Evolutionary conservation across 352 stramenopile genomes (phyloP).

Genomic region (Heterotrichella gracilis): DNA sequence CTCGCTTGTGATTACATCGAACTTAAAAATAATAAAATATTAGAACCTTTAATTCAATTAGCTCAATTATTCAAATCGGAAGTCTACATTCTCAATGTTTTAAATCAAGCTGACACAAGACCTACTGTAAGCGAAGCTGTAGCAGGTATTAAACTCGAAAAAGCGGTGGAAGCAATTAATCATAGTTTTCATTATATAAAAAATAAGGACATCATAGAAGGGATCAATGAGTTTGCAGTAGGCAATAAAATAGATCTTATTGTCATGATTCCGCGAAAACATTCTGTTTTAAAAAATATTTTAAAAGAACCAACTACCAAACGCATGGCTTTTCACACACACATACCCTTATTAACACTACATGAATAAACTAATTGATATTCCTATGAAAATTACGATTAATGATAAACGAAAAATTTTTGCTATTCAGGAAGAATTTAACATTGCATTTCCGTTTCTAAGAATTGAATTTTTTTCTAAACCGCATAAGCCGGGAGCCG

Average conservation of each 20-base stretch:
- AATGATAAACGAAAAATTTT: background rate
- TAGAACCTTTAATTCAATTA: background rate
- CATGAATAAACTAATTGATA: background rate
- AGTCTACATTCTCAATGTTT: background rate
- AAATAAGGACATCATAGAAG: background rate
- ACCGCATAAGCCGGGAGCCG: background rate
- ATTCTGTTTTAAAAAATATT: background rate
- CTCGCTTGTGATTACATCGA: background rate
- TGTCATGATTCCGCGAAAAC: background rate
- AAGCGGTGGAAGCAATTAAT: background rate
- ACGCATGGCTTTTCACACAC: background rate
- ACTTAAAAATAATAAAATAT: background rate
- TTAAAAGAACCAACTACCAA: background rate
- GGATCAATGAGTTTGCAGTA: background rate
- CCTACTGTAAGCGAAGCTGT: background rate
- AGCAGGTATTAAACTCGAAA: background rate
- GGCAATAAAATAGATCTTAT: background rate
- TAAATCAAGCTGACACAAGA: background rate
- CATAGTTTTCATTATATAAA: background rate
- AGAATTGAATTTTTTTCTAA: background rate
- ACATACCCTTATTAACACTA: background rate
- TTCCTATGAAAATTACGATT: background rate
- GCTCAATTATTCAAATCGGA: background rate
- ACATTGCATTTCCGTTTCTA: background rate
- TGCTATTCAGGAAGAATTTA: background rate